Percentiles rank a stretch among this genome's conserved stretches.
These are phyloP conservation scores for Cylindricascospora bacillispora DNA, from an alignment of 1,139 yeast genomes.

Conservation along the genomic window DNA sequence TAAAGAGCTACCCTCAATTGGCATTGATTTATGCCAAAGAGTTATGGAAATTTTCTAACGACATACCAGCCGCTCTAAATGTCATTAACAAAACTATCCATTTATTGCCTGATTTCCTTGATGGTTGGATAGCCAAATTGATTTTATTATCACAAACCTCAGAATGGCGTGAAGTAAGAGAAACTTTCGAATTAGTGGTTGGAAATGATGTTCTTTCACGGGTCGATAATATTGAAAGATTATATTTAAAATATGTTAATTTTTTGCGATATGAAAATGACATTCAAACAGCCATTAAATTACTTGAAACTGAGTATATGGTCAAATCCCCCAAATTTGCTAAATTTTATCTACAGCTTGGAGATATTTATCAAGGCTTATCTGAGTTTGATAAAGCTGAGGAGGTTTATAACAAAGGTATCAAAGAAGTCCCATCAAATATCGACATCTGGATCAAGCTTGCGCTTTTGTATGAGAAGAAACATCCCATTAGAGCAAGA, in stretches of 20 bases:
- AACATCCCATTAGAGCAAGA: constrained; percentile 56
- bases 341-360: constrained; percentile 17
- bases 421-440: constrained; percentile 34
- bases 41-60: constrained; percentile 37
- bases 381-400: constrained; percentile 32
- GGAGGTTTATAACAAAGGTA: constrained; percentile 38
- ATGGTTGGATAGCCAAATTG: constrained; percentile 58
- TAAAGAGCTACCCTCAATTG: constrained; percentile 40
- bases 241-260: constrained; percentile 55
- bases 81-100: constrained; percentile 40
- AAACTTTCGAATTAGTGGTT: constrained; percentile 6
- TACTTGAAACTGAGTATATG: constrained; percentile 34
- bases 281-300: constrained; percentile 28
- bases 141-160: constrained; percentile 43
- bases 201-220: not conserved
- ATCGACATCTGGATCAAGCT: constrained; percentile 44
- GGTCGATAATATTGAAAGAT: constrained; percentile 30
- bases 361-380: constrained; percentile 13
- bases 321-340: constrained; percentile 8
- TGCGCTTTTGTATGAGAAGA: too few species aligned
- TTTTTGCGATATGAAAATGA: constrained; percentile 35
- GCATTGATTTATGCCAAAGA: constrained; percentile 67
- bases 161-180: too few species aligned
- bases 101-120: constrained; percentile 34
- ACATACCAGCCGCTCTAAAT: constrained; percentile 39